Percentiles rank a stretch among this genome's conserved stretches.
Evolutionary conservation across 2,329 filamentous ascomycete species (phyloP).

Genomic region (Periconia digitata): DNA sequence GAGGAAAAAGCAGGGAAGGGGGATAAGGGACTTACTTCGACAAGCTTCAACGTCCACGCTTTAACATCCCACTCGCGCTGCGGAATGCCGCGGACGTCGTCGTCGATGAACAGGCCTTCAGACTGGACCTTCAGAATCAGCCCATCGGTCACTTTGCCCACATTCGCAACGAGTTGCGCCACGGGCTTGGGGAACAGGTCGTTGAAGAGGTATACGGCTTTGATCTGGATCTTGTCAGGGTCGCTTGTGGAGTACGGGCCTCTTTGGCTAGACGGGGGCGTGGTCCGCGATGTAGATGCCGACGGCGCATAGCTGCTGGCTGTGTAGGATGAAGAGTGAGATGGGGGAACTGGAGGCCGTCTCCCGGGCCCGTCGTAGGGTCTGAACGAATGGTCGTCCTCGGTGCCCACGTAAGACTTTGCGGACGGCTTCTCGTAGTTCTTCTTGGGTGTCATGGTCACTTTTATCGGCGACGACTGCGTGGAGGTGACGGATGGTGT

Average conservation of each 20-base stretch:
- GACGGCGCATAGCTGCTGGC: slow-evolving; percentile 87
- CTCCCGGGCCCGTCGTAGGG: slow-evolving; percentile 69
- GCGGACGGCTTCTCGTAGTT: slow-evolving; percentile 54
- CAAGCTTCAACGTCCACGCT: slow-evolving; percentile 91
- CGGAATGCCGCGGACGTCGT: slow-evolving; percentile 86
- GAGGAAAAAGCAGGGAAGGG: neutral
- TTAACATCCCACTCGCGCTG: slow-evolving; percentile 99
- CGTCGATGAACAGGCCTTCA: slow-evolving; percentile 94
- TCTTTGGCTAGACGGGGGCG: slow-evolving; percentile 76
- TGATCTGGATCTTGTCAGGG: slow-evolving; percentile 94
- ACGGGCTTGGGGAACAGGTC: slow-evolving; percentile 87
- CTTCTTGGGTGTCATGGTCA: slow-evolving; percentile 41
- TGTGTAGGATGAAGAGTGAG: slow-evolving; percentile 59
- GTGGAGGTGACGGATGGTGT: slow-evolving; percentile 40
- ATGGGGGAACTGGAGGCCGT: slow-evolving; percentile 54
- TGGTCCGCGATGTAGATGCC: slow-evolving; percentile 79
- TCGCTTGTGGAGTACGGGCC: slow-evolving; percentile 84
- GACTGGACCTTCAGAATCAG: slow-evolving; percentile 89
- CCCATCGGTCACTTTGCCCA: slow-evolving; percentile 85
- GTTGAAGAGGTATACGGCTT: slow-evolving; percentile 89
- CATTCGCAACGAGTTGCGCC: slow-evolving; percentile 84
- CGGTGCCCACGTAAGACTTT: slow-evolving; percentile 60
- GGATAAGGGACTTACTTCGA: slow-evolving; percentile 61
- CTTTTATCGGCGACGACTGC: slow-evolving; percentile 43
- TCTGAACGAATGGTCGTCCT: slow-evolving; percentile 65